These are phyloP conservation scores for Nymphaea thermarum DNA, from an alignment of 164 flowering plant species.

Conservation along the genomic window DNA sequence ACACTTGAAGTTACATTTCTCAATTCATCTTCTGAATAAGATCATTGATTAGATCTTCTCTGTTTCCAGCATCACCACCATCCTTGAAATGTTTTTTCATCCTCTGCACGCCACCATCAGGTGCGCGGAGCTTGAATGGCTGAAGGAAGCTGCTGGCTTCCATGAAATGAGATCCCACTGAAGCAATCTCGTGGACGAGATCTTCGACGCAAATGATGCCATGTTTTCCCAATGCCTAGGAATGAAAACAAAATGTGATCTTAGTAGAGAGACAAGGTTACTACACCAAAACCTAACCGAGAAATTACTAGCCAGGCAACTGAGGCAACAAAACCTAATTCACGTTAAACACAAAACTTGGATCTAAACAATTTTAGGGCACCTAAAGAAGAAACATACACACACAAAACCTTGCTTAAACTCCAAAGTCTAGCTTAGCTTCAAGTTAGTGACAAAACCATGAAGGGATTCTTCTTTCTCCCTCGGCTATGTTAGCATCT, in stretches of 20 bases:
- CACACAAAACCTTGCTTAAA: no score
- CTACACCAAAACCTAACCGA: no score
- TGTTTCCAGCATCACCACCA: conserved; percentile 80
- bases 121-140: conserved; percentile 65
- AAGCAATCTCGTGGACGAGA: conserved; percentile 59
- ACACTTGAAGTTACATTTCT: background rate
- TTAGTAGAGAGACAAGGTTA: no score
- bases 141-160: conserved; percentile 47
- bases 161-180: conserved; percentile 63
- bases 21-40: conserved; percentile 63
- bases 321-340: no score
- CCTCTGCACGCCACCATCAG: conserved; percentile 39
- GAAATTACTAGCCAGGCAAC: no score
- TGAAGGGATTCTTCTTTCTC: no score
- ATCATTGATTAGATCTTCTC: conserved; percentile 57
- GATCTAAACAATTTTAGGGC: no score
- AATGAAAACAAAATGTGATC: background rate
- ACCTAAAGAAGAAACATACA: no score
- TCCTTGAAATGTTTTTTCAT: conserved; percentile 40
- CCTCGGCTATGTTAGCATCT: no score
- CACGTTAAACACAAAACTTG: no score
- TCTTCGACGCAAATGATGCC: conserved; percentile 69
- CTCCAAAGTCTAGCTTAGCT: no score
- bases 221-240: conserved; percentile 59
- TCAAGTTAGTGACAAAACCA: no score